A percentile compares a stretch with the other conserved stretches of the same genome.
phyloP scores from a whole-genome alignment of 192 early-diverging fungal species.

The Funneliformis geosporum region DNA sequence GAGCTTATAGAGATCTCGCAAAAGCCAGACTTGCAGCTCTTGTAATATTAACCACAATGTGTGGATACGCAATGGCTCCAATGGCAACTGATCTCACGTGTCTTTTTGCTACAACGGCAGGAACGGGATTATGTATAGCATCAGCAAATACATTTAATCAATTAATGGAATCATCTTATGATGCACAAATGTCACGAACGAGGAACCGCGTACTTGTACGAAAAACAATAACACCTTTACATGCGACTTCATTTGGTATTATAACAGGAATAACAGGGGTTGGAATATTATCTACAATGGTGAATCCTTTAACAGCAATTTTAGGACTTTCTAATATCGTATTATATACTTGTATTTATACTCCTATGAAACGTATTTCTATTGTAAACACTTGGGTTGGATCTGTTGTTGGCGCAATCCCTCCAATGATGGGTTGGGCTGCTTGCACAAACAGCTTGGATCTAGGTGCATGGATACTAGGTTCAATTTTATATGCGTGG shows the following conservation, averaged over 20 bases:
- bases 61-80: slow-evolving; percentile 91
- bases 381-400: slow-evolving; percentile 98
- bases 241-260: slow-evolving; percentile 76
- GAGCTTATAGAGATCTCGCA: slow-evolving; percentile 72
- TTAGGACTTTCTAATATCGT: slow-evolving; percentile 84
- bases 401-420: slow-evolving; percentile 92
- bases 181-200: slow-evolving; percentile 96
- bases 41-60: slow-evolving; percentile 93
- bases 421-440: slow-evolving; percentile 97
- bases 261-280: slow-evolving; percentile 69
- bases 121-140: slow-evolving; percentile 84
- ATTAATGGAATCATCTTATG: slow-evolving; percentile 93
- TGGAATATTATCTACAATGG: slow-evolving; percentile 64
- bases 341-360: slow-evolving; percentile 90
- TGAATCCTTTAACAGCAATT: slow-evolving; percentile 84
- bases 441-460: slow-evolving; percentile 78
- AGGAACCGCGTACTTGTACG: slow-evolving; percentile 84
- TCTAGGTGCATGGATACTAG: slow-evolving; percentile 80
- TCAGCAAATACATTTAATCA: slow-evolving; percentile 96
- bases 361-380: slow-evolving; percentile 88
- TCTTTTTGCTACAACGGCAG: slow-evolving; percentile 78
- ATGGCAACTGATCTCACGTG: slow-evolving; percentile 59
- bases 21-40: slow-evolving; percentile 88
- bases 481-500: slow-evolving; percentile 87
- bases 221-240: slow-evolving; percentile 69